Conservation (phyloP, 345 rosid genomes). For the Fremontodendron californicum region DNA sequence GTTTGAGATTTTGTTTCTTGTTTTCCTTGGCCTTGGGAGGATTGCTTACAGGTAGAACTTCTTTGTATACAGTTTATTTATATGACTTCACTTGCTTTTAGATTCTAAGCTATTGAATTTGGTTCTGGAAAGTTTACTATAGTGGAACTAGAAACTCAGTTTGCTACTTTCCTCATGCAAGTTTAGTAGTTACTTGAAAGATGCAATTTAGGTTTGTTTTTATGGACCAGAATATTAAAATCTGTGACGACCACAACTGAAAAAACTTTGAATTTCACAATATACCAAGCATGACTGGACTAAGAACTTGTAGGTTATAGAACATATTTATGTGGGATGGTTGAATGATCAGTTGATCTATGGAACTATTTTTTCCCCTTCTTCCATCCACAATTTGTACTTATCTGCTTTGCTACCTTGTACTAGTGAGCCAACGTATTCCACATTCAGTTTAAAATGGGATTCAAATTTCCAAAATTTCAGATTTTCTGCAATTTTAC, state of each 20-base stretch:
- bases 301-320: background rate
- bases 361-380: background rate
- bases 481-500: background rate
- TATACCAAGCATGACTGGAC: background rate
- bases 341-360: background rate
- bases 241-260: background rate
- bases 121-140: background rate
- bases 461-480: background rate
- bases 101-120: background rate
- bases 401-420: background rate
- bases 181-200: background rate
- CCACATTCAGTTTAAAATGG: background rate
- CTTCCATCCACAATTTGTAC: background rate
- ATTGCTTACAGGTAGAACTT: background rate
- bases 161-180: background rate
- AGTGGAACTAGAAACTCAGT: background rate
- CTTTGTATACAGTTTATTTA: background rate
- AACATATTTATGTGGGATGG: background rate
- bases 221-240: background rate
- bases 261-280: background rate
- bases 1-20: too few relatives aligned
- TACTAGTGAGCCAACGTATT: background rate
- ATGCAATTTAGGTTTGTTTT: background rate
- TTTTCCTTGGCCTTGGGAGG: conserved; percentile 1
- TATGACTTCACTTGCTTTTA: background rate